Percentiles rank a stretch among this genome's conserved stretches.
Conservation (phyloP, 1,139 yeast species). For the Magnusiomyces clavatus region DNA sequence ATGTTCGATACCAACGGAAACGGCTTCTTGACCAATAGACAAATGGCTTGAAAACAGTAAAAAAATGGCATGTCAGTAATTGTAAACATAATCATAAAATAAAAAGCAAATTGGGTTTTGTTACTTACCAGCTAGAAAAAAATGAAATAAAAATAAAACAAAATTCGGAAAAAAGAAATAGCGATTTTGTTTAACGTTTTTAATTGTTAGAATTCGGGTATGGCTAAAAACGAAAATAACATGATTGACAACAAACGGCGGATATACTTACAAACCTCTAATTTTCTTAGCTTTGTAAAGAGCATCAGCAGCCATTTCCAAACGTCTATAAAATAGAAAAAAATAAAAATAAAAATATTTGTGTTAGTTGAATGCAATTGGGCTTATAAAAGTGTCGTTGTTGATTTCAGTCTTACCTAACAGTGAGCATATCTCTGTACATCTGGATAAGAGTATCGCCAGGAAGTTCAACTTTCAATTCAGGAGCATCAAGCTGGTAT, state of each 20-base stretch:
- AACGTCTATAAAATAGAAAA: conserved; percentile 45
- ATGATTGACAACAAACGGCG: background rate
- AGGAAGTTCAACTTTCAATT: conserved; percentile 64
- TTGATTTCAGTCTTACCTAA: conserved; percentile 25
- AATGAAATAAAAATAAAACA: background rate
- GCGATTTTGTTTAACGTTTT: conserved; percentile 6
- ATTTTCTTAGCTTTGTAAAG: conserved; percentile 96
- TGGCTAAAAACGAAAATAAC: background rate
- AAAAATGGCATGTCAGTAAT: conserved; percentile 22
- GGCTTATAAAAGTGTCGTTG: background rate
- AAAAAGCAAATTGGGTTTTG: background rate
- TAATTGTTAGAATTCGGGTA: background rate
- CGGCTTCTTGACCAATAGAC: conserved; percentile 98
- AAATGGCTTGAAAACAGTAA: conserved; percentile 52
- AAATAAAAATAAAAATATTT: background rate
- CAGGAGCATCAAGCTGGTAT: conserved; percentile 65
- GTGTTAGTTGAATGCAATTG: conserved; percentile 2
- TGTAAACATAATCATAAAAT: background rate
- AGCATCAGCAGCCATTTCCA: conserved; percentile 99
- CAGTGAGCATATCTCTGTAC: conserved; percentile 93
- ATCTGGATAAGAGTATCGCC: conserved; percentile 75
- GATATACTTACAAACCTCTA: conserved; percentile 62
- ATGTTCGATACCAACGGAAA: conserved; percentile 96
- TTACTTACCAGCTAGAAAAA: conserved; percentile 8
- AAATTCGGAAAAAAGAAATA: background rate